Evolutionary conservation across 148 eudicot species (phyloP), one percentile per base, ranked within the genome.

Genomic region (Vaccinium myrtillus): DNA sequence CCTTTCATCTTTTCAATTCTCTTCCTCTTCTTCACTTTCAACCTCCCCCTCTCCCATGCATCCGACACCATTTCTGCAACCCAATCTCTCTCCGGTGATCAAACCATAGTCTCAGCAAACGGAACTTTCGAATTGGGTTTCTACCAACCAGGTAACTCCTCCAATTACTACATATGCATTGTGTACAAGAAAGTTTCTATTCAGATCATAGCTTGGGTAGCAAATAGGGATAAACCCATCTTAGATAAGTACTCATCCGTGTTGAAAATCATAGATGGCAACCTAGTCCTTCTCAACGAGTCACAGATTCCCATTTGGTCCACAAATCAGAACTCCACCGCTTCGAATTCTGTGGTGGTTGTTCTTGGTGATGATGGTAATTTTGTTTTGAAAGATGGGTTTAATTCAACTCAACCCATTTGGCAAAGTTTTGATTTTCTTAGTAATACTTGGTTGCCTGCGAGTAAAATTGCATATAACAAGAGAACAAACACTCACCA

Each of bases 181-280:
- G 90, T 92, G 92, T 89, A 88, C 82, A 86, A 83, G 3, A 87
- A 88, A 75, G 77, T 90, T 5, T 81, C 87, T 58, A 23, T n/a
- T 2, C 81, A 32, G 48, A 88, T 91, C 36, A 49, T 87, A 54
- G 89, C 86, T 79, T 92, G 94, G 94, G 92, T 91, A 70, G 94
- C 93, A 61, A 90, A 92, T 69, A 88, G 91, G 77, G 92, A 88
- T n/a, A 54, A 32, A 63, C 92, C 90, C 25, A 19, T 91, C 59
- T 54, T 67, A 4, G 90, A 92, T 80, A 87, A 80, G 54, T 7
- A 81, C 25, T 78, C 86, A 18, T 84, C 88, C 36, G 82, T 81
- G 61, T 86, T 92, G 27, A 92, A 85, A 67, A 85, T 92, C 78
- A 32, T 75, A 50, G 81, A 91, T 87, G 93, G 93, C 32, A 92